A percentile compares a stretch with the other conserved stretches of the same genome.
These are phyloP conservation scores for Echium plantagineum DNA, from an alignment of 257 asterid species.

Conservation along the genomic window DNA sequence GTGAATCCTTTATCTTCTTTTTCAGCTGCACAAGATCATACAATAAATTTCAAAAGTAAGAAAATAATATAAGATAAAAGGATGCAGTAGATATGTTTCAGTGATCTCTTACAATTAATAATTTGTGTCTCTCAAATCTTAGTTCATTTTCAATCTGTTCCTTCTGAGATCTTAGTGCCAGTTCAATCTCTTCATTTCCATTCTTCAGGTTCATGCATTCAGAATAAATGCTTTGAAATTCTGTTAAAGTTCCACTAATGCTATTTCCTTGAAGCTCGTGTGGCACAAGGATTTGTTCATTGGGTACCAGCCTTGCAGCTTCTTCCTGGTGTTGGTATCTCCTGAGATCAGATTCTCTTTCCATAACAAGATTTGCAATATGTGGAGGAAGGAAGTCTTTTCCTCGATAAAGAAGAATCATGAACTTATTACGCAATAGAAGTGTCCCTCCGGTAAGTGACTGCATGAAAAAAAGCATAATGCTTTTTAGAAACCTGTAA, in stretches of 20 bases:
- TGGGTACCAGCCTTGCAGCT: slow-evolving; percentile 67
- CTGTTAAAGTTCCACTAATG: slow-evolving; percentile 61
- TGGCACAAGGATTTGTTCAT: slow-evolving; percentile 31
- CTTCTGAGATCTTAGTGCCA: slow-evolving; percentile 50
- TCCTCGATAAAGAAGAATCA: slow-evolving; percentile 81
- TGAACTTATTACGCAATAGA: slow-evolving; percentile 71
- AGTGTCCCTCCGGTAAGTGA: slow-evolving; percentile 81
- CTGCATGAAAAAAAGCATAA: too few species aligned
- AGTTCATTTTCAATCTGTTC: slow-evolving; percentile 61
- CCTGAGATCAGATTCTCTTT: slow-evolving; percentile 53
- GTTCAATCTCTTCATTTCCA: slow-evolving; percentile 29
- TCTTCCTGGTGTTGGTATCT: slow-evolving; percentile 65
- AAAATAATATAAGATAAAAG: slow-evolving; percentile 8
- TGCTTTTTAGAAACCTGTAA: too few species aligned
- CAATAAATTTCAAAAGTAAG: slow-evolving; percentile 13
- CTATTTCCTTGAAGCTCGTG: slow-evolving; percentile 25
- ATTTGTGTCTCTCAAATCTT: slow-evolving; percentile 42
- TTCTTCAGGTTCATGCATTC: slow-evolving; percentile 21
- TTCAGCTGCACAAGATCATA: slow-evolving; percentile 44
- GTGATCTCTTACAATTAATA: slow-evolving; percentile 37
- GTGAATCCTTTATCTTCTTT: slow-evolving; percentile 59
- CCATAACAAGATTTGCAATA: slow-evolving; percentile 54
- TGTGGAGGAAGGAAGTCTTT: slow-evolving; percentile 76
- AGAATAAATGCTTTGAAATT: slow-evolving; percentile 48
- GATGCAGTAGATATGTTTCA: neutral